Percentiles rank a stretch among this genome's conserved stretches.
phyloP scores from a whole-genome alignment of 2,329 filamentous ascomycete genomes.

The Penicillium sp. region DNA sequence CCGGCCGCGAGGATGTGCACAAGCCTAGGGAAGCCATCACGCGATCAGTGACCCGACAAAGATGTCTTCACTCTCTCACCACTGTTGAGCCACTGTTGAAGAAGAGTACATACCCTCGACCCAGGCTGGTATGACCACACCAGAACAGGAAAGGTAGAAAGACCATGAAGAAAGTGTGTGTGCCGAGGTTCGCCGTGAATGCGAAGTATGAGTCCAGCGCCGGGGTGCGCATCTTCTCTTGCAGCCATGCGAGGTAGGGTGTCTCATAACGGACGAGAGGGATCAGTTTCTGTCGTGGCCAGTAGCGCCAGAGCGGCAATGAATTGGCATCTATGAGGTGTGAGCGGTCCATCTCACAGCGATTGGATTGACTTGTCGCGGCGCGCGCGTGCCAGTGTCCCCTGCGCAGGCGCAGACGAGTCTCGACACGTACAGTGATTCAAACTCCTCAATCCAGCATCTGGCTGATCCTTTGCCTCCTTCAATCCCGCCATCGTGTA shows the following conservation, averaged over 20 bases:
- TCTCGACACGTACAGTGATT: slow-evolving; percentile 57
- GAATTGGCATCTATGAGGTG: slow-evolving; percentile 63
- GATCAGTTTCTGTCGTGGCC: slow-evolving; percentile 70
- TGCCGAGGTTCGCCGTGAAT: slow-evolving; percentile 90
- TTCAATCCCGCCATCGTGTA: slow-evolving; percentile 31
- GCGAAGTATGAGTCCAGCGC: slow-evolving; percentile 94
- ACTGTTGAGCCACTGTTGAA: neutral
- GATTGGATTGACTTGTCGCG: no score
- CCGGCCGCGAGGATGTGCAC: slow-evolving; percentile 71
- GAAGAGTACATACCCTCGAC: slow-evolving; percentile 65
- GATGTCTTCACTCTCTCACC: neutral
- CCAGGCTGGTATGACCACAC: slow-evolving; percentile 81
- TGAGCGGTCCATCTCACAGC: no score
- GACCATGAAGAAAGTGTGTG: slow-evolving; percentile 98
- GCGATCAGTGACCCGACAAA: slow-evolving; percentile 10
- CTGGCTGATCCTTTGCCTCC: slow-evolving; percentile 33
- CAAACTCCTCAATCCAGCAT: slow-evolving; percentile 70
- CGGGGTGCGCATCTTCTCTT: slow-evolving; percentile 72
- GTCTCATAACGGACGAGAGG: slow-evolving; percentile 92
- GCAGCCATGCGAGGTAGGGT: slow-evolving; percentile 81
- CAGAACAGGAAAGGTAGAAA: slow-evolving; percentile 92
- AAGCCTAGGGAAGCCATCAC: slow-evolving; percentile 29
- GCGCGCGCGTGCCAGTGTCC: no score
- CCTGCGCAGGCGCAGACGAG: neutral
- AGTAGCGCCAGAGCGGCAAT: slow-evolving; percentile 84